phyloP scores from a whole-genome alignment of 495 filamentous ascomycete genomes.

The Penicillium chermesinum region DNA sequence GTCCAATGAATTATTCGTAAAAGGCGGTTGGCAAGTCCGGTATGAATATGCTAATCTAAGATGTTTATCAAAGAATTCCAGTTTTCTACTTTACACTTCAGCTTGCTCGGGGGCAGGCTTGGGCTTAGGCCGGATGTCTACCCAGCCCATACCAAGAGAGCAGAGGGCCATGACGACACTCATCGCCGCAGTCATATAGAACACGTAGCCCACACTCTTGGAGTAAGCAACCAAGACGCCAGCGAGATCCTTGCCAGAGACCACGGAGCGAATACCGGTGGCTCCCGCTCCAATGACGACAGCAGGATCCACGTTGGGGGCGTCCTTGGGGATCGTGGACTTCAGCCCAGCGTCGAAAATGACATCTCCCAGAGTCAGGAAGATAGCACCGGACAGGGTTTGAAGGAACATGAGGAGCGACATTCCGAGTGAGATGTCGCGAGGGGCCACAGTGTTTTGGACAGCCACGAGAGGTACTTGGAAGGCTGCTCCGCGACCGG shows the following conservation, averaged over 20 bases:
- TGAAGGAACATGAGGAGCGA: slow-evolving; percentile 49
- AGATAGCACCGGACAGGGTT: slow-evolving; percentile 43
- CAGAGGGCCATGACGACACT: slow-evolving; percentile 24
- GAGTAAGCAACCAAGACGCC: slow-evolving; percentile 42
- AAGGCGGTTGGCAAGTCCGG: neutral
- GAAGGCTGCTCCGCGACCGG: slow-evolving; percentile 45
- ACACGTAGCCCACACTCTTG: slow-evolving; percentile 31
- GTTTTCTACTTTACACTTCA: neutral
- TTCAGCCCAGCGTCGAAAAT: slow-evolving; percentile 46
- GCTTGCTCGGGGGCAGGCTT: slow-evolving; percentile 15
- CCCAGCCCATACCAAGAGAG: slow-evolving; percentile 50
- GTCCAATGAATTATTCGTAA: neutral
- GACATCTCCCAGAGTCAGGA: slow-evolving; percentile 40
- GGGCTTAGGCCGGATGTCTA: slow-evolving; percentile 44
- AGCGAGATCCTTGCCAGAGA: slow-evolving; percentile 18
- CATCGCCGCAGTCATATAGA: slow-evolving; percentile 35
- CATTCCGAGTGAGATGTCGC: slow-evolving; percentile 46
- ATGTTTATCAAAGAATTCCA: neutral
- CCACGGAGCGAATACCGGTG: slow-evolving; percentile 32
- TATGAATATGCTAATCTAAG: too few relatives aligned
- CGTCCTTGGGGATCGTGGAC: slow-evolving; percentile 23
- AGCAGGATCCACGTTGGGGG: slow-evolving; percentile 33
- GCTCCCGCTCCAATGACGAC: slow-evolving; percentile 38
- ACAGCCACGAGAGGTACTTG: slow-evolving; percentile 50
- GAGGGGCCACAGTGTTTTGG: slow-evolving; percentile 43